These are phyloP conservation scores for Termitomyces sp. DNA, from an alignment of 768 basidiomycete species.

Conservation along the genomic window DNA sequence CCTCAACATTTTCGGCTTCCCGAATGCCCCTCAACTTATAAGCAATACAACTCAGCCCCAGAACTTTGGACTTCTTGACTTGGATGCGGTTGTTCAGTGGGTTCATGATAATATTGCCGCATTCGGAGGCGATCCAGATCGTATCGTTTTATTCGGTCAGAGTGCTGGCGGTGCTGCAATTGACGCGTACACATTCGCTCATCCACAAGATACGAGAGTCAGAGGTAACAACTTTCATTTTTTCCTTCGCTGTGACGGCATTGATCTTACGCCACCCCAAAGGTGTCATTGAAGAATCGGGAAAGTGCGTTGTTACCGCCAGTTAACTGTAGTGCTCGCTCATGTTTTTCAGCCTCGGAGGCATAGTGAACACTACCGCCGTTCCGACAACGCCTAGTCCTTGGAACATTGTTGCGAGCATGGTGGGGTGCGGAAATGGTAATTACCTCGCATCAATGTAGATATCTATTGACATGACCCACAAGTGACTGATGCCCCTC, in stretches of 20 bases:
- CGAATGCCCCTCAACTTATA: conserved; percentile 31
- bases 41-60: conserved; percentile 17
- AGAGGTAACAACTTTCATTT: conserved; percentile 2
- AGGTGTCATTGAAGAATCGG: conserved; percentile 31
- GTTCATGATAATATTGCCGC: conserved; percentile 40
- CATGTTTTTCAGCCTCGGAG: conserved; percentile 4
- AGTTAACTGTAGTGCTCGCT: neutral
- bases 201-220: conserved; percentile 25
- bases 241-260: too few species aligned
- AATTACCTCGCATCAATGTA: neutral
- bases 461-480: neutral
- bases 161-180: conserved; percentile 29
- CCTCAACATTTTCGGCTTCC: conserved; percentile 33
- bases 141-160: conserved; percentile 31
- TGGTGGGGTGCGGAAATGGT: conserved; percentile 30
- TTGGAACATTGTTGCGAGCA: conserved; percentile 26
- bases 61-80: conserved; percentile 34
- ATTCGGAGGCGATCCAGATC: conserved; percentile 35
- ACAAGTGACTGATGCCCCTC: conserved; percentile 19
- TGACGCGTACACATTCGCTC: conserved; percentile 28
- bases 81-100: conserved; percentile 40
- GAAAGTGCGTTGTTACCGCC: conserved; percentile 18
- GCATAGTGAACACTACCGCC: conserved; percentile 2
- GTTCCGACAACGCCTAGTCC: conserved; percentile 13
- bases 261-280: neutral